phyloP scores from a whole-genome alignment of 2,329 filamentous ascomycete genomes.

The Coniochaeta sp. region DNA sequence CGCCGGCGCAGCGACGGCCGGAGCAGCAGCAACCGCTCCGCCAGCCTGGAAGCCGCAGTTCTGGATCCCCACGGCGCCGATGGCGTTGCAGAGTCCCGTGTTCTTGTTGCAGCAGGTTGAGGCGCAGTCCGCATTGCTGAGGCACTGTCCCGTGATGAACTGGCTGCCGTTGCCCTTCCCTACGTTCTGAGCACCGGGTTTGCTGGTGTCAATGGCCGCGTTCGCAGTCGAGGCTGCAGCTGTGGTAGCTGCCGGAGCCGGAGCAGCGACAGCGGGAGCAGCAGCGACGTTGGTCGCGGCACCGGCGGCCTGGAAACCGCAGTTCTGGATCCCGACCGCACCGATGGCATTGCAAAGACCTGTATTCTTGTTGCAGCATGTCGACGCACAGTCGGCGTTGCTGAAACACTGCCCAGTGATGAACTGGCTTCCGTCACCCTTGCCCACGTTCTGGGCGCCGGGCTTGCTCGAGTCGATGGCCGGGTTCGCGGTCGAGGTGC shows the following conservation, averaged over 20 bases:
- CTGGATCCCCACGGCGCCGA: constrained; percentile 1
- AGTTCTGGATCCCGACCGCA: constrained; percentile 1
- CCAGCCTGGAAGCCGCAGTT: neutral
- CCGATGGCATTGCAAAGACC: constrained; percentile 2
- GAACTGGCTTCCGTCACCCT: constrained; percentile 17
- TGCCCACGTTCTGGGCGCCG: constrained; percentile 22
- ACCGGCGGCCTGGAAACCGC: neutral
- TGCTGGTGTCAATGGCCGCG: neutral
- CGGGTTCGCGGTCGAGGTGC: neutral
- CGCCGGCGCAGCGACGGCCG: neutral
- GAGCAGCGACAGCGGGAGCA: neutral
- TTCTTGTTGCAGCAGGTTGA: constrained; percentile 19
- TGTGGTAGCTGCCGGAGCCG: neutral
- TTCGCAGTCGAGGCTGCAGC: neutral
- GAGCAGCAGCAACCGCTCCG: neutral
- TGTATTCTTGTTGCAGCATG: constrained; percentile 15
- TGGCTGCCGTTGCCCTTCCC: constrained; percentile 21
- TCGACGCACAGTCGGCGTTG: constrained; percentile 19
- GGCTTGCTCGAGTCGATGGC: constrained; percentile 11
- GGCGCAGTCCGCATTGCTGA: constrained; percentile 21
- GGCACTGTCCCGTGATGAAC: constrained; percentile 26
- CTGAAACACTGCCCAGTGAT: constrained; percentile 20
- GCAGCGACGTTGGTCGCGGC: neutral
- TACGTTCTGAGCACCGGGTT: constrained; percentile 14
- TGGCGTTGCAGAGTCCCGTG: neutral